Evolutionary conservation across 306 rosid genomes (phyloP).

Genomic region (Bauhinia variegata): DNA sequence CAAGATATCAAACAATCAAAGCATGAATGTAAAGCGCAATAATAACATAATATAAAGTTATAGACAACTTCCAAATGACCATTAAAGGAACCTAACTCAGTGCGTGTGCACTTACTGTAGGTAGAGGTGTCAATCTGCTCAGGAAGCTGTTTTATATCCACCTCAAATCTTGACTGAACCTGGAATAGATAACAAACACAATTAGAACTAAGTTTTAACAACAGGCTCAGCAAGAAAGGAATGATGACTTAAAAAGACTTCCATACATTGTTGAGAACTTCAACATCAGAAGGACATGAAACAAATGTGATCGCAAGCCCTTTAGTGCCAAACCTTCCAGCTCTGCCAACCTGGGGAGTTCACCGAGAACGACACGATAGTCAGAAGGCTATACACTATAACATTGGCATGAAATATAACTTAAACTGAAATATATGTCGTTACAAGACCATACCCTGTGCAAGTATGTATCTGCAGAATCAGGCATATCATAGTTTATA

Average conservation of each 20-base stretch:
- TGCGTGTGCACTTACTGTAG: conserved; percentile 69
- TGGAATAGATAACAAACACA: conserved; percentile 38
- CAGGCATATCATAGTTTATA: conserved; percentile 82
- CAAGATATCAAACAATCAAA: not conserved
- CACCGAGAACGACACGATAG: not conserved
- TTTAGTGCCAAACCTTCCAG: conserved; percentile 84
- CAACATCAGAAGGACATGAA: conserved; percentile 70
- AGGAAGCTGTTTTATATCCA: conserved; percentile 95
- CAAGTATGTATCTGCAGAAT: conserved; percentile 76
- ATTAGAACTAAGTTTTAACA: conserved; percentile 22
- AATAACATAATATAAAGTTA: not conserved
- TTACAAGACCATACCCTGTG: conserved; percentile 60
- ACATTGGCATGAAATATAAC: not conserved
- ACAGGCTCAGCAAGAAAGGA: not conserved
- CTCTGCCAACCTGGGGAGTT: conserved; percentile 66
- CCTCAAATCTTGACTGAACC: conserved; percentile 99
- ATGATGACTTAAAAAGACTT: not conserved
- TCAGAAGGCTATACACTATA: not conserved
- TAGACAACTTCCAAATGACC: not conserved
- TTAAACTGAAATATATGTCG: not conserved
- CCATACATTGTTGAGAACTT: conserved; percentile 71
- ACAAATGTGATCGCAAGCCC: conserved; percentile 83
- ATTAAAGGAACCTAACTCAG: conserved; percentile 7
- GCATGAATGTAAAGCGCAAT: not conserved
- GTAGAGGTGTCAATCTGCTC: conserved; percentile 98